These are phyloP conservation scores for Adansonia grandidieri DNA, from an alignment of 441 rosid species.

Conservation along the genomic window DNA sequence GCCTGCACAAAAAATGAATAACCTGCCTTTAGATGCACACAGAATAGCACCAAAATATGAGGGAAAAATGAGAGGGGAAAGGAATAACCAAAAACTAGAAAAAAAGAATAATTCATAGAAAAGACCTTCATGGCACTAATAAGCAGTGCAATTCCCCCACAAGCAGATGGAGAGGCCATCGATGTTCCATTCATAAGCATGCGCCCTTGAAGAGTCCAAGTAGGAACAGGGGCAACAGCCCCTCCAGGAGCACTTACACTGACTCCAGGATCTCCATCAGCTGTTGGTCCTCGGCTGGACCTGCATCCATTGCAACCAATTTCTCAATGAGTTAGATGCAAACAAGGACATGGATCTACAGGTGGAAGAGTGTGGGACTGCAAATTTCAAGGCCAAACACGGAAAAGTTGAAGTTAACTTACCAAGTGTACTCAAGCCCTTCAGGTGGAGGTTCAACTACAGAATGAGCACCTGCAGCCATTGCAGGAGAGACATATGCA, in stretches of 20 bases:
- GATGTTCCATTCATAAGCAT: conserved; percentile 99
- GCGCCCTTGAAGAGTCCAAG: conserved; percentile 98
- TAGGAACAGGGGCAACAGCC: conserved; percentile 99
- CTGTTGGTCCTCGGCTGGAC: conserved; percentile 99
- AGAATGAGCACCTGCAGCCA: conserved; percentile 97
- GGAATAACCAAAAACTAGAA: conserved; percentile 21
- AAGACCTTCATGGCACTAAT: conserved; percentile 96
- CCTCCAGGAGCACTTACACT: conserved; percentile 98
- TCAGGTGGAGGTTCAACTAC: conserved; percentile 93
- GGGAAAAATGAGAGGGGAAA: neutral
- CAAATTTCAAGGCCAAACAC: conserved; percentile 18
- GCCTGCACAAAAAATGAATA: conserved; percentile 57
- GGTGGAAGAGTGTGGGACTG: conserved; percentile 13
- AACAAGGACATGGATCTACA: conserved; percentile 16
- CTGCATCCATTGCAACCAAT: conserved; percentile 49
- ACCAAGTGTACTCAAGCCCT: conserved; percentile 99
- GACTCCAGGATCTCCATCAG: conserved; percentile 98
- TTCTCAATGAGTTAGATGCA: conserved; percentile 27
- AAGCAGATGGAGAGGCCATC: conserved; percentile 99
- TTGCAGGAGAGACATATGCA: conserved; percentile 97
- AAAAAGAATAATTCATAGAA: conserved; percentile 29
- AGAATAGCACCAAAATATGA: conserved; percentile 24
- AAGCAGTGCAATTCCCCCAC: conserved; percentile 95
- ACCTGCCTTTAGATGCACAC: conserved; percentile 30
- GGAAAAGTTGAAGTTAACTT: conserved; percentile 30